phyloP scores from a whole-genome alignment of 1,284 basidiomycete species.

The Amylostereum areolatum region DNA sequence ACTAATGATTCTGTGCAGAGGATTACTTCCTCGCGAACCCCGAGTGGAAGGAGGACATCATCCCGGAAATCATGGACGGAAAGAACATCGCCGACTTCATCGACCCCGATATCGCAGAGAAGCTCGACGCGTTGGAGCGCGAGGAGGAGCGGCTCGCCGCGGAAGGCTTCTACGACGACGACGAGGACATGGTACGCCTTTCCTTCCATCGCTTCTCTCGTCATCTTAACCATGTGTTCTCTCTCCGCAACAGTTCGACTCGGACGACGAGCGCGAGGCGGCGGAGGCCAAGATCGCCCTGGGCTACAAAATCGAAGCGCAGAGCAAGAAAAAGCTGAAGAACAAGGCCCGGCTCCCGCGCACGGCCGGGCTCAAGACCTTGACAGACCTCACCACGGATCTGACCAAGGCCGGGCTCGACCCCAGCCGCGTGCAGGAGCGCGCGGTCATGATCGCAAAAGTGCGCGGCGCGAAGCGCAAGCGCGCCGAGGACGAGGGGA shows the following conservation, averaged over 20 bases:
- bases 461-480: constrained; percentile 66
- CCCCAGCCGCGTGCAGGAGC: constrained; percentile 81
- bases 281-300: constrained; percentile 61
- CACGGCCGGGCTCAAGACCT: constrained; percentile 81
- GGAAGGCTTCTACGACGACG: constrained; percentile 92
- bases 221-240: constrained; percentile 1
- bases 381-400: constrained; percentile 78
- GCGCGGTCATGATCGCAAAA: constrained; percentile 82
- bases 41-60: constrained; percentile 94
- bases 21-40: constrained; percentile 87
- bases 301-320: constrained; percentile 73
- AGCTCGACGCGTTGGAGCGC: constrained; percentile 93
- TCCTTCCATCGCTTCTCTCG: constrained; percentile 4
- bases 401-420: constrained; percentile 88
- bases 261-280: constrained; percentile 87
- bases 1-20: constrained; percentile 43
- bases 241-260: constrained; percentile 60
- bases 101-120: constrained; percentile 97
- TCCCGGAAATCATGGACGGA: constrained; percentile 96
- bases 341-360: constrained; percentile 83
- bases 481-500: constrained; percentile 43
- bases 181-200: constrained; percentile 71
- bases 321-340: constrained; percentile 85
- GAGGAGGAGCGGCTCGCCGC: constrained; percentile 93
- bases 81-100: constrained; percentile 99